phyloP scores from a whole-genome alignment of 495 filamentous ascomycete genomes.

The Penicillium turbatum region DNA sequence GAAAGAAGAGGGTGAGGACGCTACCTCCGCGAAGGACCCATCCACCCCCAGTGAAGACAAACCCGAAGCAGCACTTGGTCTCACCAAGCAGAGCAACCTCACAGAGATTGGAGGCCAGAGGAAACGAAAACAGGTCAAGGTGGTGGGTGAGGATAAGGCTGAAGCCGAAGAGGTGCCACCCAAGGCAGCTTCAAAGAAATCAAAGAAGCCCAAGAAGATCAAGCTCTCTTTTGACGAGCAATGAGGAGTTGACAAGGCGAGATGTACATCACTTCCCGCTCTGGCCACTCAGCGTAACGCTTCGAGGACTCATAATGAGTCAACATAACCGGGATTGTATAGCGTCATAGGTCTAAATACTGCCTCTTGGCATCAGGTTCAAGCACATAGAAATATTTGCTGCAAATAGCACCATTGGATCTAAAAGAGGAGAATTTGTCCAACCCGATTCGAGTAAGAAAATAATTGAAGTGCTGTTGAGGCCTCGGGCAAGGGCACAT shows the following conservation, averaged over 20 bases:
- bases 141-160: conserved; percentile 35
- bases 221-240: conserved; percentile 45
- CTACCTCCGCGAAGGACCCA: conserved; percentile 7
- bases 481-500: conserved; percentile 3
- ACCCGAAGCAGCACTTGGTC: conserved; percentile 15
- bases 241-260: conserved; percentile 2
- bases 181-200: conserved; percentile 29
- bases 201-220: conserved; percentile 47
- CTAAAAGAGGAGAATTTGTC: neutral
- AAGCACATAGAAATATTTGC: neutral
- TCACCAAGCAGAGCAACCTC: conserved; percentile 34
- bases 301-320: conserved; percentile 23
- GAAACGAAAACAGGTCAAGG: conserved; percentile 44
- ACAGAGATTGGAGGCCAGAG: conserved; percentile 41
- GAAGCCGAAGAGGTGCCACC: conserved; percentile 19
- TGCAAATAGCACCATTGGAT: neutral
- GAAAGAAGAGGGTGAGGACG: conserved; percentile 17
- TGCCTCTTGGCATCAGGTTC: neutral
- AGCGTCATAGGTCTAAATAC: conserved; percentile 3
- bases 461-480: neutral
- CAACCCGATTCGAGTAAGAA: neutral
- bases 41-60: conserved; percentile 9
- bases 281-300: neutral
- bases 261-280: neutral
- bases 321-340: conserved; percentile 6